Base-by-base conservation (phyloP, 208 protist species). In the Wallacemonas sp. region DNA sequence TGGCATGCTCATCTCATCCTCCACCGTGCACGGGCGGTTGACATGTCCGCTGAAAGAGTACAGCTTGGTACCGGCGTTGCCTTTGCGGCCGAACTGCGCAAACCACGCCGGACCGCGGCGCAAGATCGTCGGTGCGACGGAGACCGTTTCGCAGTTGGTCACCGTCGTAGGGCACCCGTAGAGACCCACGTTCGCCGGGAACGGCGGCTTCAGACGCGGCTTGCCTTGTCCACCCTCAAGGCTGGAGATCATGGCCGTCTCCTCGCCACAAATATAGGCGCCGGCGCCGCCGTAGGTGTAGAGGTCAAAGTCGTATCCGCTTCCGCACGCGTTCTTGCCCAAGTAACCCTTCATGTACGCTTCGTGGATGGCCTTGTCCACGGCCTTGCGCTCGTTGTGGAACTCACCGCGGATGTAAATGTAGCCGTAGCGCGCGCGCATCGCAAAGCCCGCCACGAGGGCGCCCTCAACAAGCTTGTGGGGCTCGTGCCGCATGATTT, bases 401-500 rank as follows among this genome's bases (percentile, higher is more conserved):
- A 99, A 99, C 85, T 99, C 98, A 24, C 98, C 98, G 64, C 98
- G 94, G 68, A 99, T 97, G 89, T 99, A 99, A 76, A 99, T 99
- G 86, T 99, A 99, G 3, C 98, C 90, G 61, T 92, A 97, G 39
- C 83, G 81, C 9, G 98, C 98, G 50, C 95, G 83, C 97, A 99
- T 99, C 39, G 97, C 94, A 57, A 97, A 95, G 52, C 97, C 98
- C 29, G 98, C 98, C 21, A 99, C 67, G n/a, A 99, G 84, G 50
- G 96, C 92, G 26, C 98, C 98, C 75, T 99, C 98, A 15, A 99
- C 92, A 0, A 99, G 84, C 83, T 99, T 99, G 80, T 99, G 98
- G 48, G 98, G 98, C 65, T 99, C 98, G 58, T 99, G 90, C 52
- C 98, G 92, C 89, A 99, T 99, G 67, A 99, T 99, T 74, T 99